Percentiles rank a stretch among this genome's conserved stretches.
Evolutionary conservation across 1,284 basidiomycete species (phyloP).

Genomic region (Ceratobasidium sp.): DNA sequence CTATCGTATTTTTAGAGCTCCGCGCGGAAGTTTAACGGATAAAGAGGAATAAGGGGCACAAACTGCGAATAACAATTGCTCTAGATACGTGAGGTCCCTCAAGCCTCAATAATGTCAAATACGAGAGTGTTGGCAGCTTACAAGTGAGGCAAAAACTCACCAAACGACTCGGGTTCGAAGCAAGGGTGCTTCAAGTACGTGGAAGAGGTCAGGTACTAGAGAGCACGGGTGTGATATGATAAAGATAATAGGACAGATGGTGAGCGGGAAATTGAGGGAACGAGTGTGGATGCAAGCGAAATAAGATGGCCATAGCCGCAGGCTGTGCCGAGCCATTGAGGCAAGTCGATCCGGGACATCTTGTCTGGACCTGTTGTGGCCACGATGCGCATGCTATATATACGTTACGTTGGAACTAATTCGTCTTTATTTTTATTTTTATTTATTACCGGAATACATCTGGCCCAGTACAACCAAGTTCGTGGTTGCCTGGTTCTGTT

Average conservation of each 20-base stretch:
- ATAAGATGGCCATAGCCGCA: too few relatives aligned
- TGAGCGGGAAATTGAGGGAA: too few relatives aligned
- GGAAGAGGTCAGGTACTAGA: not conserved
- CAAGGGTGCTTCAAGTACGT: not conserved
- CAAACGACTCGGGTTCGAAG: slow-evolving; percentile 61
- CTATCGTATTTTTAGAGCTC: too few relatives aligned
- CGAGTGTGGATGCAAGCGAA: too few relatives aligned
- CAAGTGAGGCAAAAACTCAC: slow-evolving; percentile 77
- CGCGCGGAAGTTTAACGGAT: too few relatives aligned
- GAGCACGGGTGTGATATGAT: slow-evolving; percentile 45
- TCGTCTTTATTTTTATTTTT: too few relatives aligned
- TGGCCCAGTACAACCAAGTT: too few relatives aligned
- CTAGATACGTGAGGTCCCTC: slow-evolving; percentile 60
- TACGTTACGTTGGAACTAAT: slow-evolving; percentile 4
- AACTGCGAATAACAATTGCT: slow-evolving; percentile 56
- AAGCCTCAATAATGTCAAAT: not conserved
- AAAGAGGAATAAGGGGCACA: too few relatives aligned
- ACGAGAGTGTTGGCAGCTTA: not conserved
- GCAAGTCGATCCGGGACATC: not conserved
- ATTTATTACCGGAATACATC: not conserved
- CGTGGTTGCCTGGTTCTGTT: too few relatives aligned
- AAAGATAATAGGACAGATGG: slow-evolving; percentile 12
- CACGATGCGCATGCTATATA: not conserved
- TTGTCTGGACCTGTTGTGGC: not conserved
- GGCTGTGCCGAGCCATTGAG: too few relatives aligned